Evolutionary conservation across 345 rosid species (phyloP).

Genomic region (Populus pruinosa): DNA sequence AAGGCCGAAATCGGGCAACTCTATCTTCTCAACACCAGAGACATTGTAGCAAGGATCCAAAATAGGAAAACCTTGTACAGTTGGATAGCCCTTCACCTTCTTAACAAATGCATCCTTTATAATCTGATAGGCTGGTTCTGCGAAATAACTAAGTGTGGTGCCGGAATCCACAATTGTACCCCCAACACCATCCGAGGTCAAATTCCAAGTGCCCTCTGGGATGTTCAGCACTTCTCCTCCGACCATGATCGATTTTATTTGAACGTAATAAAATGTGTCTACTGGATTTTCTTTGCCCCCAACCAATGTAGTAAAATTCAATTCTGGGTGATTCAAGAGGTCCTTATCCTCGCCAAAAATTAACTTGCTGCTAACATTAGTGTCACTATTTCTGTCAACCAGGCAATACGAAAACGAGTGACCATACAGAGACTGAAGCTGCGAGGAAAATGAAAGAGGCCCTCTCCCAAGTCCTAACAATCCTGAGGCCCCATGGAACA

Average conservation of each 20-base stretch:
- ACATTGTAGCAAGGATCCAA: constrained; percentile 85
- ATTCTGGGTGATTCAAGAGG: constrained; percentile 46
- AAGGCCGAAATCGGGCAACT: constrained; percentile 72
- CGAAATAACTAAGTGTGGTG: constrained; percentile 59
- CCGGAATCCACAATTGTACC: constrained; percentile 93
- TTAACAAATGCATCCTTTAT: constrained; percentile 58
- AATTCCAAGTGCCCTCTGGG: constrained; percentile 66
- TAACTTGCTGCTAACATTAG: constrained; percentile 70
- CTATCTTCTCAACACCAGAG: constrained; percentile 54
- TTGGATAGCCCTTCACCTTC: constrained; percentile 57
- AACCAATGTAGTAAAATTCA: constrained; percentile 74
- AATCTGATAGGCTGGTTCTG: constrained; percentile 60
- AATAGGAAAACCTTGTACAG: constrained; percentile 47
- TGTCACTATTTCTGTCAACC: constrained; percentile 63
- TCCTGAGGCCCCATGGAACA: constrained; percentile 81
- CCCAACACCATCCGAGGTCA: constrained; percentile 60
- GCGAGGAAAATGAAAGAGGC: constrained; percentile 76
- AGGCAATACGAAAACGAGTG: constrained; percentile 87
- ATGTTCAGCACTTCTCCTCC: constrained; percentile 60
- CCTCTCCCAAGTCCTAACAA: constrained; percentile 88
- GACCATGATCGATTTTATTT: constrained; percentile 62
- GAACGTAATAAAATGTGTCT: constrained; percentile 71
- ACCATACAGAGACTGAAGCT: constrained; percentile 75
- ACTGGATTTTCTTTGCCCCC: constrained; percentile 51
- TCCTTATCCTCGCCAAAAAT: constrained; percentile 75